These are phyloP conservation scores for Pichia sp. DNA, from an alignment of 1,139 yeast genomes.

Conservation along the genomic window DNA sequence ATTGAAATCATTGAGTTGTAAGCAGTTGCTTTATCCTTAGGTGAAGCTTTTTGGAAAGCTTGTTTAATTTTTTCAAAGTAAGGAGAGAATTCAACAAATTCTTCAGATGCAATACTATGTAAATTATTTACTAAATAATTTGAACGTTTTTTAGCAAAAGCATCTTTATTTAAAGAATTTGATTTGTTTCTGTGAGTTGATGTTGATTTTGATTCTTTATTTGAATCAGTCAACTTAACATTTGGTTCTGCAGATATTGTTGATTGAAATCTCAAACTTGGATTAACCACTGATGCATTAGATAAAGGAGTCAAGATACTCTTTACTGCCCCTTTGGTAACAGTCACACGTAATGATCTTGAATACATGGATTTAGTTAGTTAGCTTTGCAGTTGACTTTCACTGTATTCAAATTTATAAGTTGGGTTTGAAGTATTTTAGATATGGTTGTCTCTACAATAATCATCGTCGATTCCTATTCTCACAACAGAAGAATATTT, in stretches of 20 bases:
- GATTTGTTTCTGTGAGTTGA: too few species aligned
- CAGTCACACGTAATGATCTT: not conserved
- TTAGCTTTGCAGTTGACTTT: not conserved
- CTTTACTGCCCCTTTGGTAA: not conserved
- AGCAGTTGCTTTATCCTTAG: constrained; percentile 1
- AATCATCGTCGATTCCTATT: too few species aligned
- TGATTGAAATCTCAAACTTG: not conserved
- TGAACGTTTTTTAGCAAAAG: not conserved
- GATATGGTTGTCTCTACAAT: too few species aligned
- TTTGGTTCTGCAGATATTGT: not conserved
- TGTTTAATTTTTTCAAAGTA: constrained; percentile 12
- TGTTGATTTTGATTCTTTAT: too few species aligned
- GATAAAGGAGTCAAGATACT: not conserved
- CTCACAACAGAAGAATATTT: too few species aligned
- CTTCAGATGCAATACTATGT: not conserved
- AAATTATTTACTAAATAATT: constrained; percentile 4
- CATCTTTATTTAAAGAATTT: too few species aligned
- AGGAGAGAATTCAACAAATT: constrained; percentile 15
- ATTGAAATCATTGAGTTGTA: constrained; percentile 5
- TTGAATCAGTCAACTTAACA: too few species aligned
- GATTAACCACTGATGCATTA: not conserved
- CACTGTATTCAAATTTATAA: too few species aligned
- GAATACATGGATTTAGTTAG: too few species aligned
- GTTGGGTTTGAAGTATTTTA: too few species aligned
- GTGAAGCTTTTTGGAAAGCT: constrained; percentile 5